Percentiles rank a stretch among this genome's conserved stretches.
Evolutionary conservation across 1,284 basidiomycete genomes (phyloP).

Genomic region (Cryptococcus sp.): DNA sequence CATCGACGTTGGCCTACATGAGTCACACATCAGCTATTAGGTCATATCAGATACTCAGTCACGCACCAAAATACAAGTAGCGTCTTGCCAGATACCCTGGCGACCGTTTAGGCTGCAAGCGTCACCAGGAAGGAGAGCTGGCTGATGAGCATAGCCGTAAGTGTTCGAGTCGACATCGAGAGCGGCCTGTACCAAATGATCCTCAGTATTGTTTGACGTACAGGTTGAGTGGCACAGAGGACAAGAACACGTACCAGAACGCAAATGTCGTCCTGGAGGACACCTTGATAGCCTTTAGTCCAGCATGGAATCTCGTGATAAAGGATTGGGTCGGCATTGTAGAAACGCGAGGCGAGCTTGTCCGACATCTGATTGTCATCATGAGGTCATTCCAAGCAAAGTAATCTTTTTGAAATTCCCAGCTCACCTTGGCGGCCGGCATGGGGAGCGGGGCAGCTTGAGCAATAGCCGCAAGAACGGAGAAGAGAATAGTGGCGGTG

Average conservation of each 20-base stretch:
- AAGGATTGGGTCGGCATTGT: constrained; percentile 11
- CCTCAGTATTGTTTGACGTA: background rate
- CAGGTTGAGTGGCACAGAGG: background rate
- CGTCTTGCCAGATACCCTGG: constrained; percentile 21
- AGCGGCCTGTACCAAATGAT: constrained; percentile 1
- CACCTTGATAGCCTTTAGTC: constrained; percentile 18
- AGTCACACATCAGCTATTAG: background rate
- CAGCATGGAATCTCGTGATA: constrained; percentile 23
- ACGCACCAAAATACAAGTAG: constrained; percentile 21
- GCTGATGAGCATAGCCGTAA: background rate
- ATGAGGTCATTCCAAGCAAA: background rate
- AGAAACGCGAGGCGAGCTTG: constrained; percentile 17
- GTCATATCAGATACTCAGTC: background rate
- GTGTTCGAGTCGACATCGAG: background rate
- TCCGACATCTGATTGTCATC: constrained; percentile 6
- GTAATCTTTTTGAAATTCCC: background rate
- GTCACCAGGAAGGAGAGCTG: background rate
- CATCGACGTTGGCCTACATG: constrained; percentile 8
- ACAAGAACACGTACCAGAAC: constrained; percentile 11
- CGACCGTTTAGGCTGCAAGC: background rate
- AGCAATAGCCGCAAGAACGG: constrained; percentile 20
- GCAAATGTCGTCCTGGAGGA: constrained; percentile 22
- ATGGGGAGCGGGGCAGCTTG: constrained; percentile 24
- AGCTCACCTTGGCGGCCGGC: constrained; percentile 24
- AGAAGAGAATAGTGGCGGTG: constrained; percentile 19